These are phyloP conservation scores for Castanopsis chinensis DNA, from an alignment of 306 rosid species.

Conservation along the genomic window DNA sequence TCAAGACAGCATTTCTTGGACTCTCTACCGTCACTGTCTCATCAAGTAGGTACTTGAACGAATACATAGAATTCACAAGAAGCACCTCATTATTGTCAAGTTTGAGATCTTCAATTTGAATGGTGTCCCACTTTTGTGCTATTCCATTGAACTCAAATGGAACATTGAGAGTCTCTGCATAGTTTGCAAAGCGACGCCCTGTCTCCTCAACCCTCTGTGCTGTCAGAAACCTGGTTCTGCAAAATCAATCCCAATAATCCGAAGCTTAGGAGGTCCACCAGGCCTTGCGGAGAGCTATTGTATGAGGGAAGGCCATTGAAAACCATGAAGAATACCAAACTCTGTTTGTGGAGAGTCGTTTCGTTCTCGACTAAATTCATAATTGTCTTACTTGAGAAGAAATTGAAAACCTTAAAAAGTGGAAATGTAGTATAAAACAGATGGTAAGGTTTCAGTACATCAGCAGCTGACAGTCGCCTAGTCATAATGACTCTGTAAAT, in stretches of 20 bases:
- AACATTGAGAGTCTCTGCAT: slow-evolving; percentile 32
- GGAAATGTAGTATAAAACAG: slow-evolving; percentile 34
- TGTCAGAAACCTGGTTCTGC: slow-evolving; percentile 40
- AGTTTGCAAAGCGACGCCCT: slow-evolving; percentile 25
- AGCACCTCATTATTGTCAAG: slow-evolving; percentile 29
- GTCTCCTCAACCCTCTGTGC: slow-evolving; percentile 38
- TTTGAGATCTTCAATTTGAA: slow-evolving; percentile 38
- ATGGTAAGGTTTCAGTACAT: slow-evolving; percentile 38
- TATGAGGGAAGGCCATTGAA: slow-evolving; percentile 38
- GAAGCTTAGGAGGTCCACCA: slow-evolving; percentile 42
- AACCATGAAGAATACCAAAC: slow-evolving; percentile 33
- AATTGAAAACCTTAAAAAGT: slow-evolving; percentile 23
- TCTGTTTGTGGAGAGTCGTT: slow-evolving; percentile 35
- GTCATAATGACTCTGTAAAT: slow-evolving; percentile 30
- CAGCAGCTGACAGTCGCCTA: slow-evolving; percentile 38
- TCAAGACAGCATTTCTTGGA: slow-evolving; percentile 33
- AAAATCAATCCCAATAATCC: slow-evolving; percentile 36
- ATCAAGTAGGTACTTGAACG: slow-evolving; percentile 29
- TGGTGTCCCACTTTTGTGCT: slow-evolving; percentile 42
- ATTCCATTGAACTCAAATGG: slow-evolving; percentile 38
- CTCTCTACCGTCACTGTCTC: slow-evolving; percentile 35
- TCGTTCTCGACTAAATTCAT: slow-evolving; percentile 35
- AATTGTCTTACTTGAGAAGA: slow-evolving; percentile 36
- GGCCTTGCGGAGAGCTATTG: slow-evolving; percentile 21
- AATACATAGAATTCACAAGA: slow-evolving; percentile 25